Conservation (phyloP, 2,329 filamentous ascomycete species). For the Ustulina deusta region DNA sequence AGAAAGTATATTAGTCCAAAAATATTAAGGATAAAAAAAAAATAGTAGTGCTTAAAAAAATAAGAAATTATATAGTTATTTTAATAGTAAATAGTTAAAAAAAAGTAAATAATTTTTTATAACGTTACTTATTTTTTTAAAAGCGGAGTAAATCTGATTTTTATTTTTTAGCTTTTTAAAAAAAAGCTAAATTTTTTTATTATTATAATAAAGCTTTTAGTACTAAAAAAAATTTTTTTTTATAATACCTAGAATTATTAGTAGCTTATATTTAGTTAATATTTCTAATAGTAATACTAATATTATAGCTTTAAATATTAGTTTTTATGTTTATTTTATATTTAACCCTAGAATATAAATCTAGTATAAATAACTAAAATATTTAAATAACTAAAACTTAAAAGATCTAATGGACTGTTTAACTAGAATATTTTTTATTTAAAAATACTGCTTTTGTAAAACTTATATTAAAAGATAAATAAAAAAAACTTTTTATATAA, state of each 20-base stretch:
- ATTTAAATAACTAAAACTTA: neutral
- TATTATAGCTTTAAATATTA: neutral
- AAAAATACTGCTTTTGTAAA: neutral
- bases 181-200: neutral
- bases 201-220: neutral
- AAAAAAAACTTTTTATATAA: neutral
- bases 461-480: constrained; percentile 1
- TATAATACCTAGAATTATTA: neutral
- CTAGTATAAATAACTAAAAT: neutral
- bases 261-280: too few species aligned
- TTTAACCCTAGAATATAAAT: neutral
- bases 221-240: neutral
- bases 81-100: neutral
- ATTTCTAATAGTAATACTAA: too few species aligned
- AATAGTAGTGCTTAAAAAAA: neutral
- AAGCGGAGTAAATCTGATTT: neutral
- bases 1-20: neutral
- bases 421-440: neutral
- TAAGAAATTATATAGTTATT: neutral
- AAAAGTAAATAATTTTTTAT: neutral
- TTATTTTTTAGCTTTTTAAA: too few species aligned
- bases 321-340: neutral
- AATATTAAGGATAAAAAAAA: neutral
- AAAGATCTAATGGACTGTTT: neutral
- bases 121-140: neutral